These are phyloP conservation scores for Blakeslea trispora DNA, from an alignment of 371 early-diverging fungal species.

Conservation along the genomic window DNA sequence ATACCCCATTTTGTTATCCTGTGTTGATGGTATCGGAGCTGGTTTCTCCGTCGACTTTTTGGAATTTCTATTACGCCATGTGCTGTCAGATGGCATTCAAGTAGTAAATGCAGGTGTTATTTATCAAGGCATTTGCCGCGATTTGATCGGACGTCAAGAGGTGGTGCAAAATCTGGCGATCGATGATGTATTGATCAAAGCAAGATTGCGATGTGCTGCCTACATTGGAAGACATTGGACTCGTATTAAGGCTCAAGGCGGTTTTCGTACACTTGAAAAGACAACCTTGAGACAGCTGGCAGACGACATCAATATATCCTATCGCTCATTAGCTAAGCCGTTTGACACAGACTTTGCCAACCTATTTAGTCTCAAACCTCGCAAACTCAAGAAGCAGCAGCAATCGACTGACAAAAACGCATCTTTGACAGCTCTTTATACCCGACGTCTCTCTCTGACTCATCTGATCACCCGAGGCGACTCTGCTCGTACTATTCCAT, in stretches of 20 bases:
- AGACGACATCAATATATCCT: slow-evolving; percentile 34
- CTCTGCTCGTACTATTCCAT: not conserved
- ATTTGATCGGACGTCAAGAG: slow-evolving; percentile 48
- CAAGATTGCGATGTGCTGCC: slow-evolving; percentile 32
- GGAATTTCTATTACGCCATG: slow-evolving; percentile 41
- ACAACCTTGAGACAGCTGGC: slow-evolving; percentile 33
- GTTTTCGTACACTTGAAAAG: slow-evolving; percentile 39
- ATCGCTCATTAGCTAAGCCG: slow-evolving; percentile 24
- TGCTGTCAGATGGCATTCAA: slow-evolving; percentile 41
- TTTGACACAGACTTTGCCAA: slow-evolving; percentile 29
- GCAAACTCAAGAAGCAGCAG: slow-evolving; percentile 19
- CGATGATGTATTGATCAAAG: slow-evolving; percentile 40
- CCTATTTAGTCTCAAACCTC: slow-evolving; percentile 34
- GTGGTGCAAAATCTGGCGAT: slow-evolving; percentile 45
- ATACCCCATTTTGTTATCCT: slow-evolving; percentile 49
- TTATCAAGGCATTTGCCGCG: slow-evolving; percentile 52
- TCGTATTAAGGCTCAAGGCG: slow-evolving; percentile 36
- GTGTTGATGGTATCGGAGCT: slow-evolving; percentile 49
- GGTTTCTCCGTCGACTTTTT: slow-evolving; percentile 52
- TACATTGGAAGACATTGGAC: slow-evolving; percentile 36
- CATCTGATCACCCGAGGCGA: slow-evolving; percentile 11
- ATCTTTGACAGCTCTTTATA: slow-evolving; percentile 10
- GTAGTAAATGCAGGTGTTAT: slow-evolving; percentile 40
- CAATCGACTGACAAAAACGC: slow-evolving; percentile 6
- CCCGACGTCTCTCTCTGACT: slow-evolving; percentile 25